phyloP scores from a whole-genome alignment of 2,329 filamentous ascomycete genomes.

The Aspergillus ochraceus region DNA sequence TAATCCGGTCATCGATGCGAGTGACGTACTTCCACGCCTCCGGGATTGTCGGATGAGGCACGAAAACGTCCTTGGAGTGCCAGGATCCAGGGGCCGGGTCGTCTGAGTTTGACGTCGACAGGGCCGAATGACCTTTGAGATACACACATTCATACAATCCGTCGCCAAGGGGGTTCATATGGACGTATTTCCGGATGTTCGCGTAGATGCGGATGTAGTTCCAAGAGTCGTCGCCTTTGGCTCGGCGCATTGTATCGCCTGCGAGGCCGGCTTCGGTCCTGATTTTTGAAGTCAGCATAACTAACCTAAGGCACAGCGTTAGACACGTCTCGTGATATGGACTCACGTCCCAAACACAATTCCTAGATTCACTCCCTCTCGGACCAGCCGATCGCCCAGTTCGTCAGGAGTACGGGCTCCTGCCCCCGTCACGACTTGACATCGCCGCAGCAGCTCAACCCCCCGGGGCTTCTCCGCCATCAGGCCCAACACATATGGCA shows the following conservation, averaged over 20 bases:
- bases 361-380: not conserved
- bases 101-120: not conserved
- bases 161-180: not conserved
- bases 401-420: not conserved
- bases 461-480: not conserved
- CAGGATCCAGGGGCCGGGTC: not conserved
- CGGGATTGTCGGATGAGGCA: not conserved
- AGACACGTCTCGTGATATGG: not conserved
- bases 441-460: not conserved
- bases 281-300: not conserved
- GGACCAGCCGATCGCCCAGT: not conserved
- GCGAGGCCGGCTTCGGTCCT: not conserved
- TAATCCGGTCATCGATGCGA: conserved; percentile 22
- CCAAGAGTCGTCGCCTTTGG: not conserved
- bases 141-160: not conserved
- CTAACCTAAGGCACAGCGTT: not conserved
- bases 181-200: not conserved
- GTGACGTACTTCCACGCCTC: conserved; percentile 21
- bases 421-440: not conserved
- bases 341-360: not conserved
- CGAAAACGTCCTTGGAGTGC: conserved; percentile 2
- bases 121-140: not conserved
- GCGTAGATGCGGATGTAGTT: not conserved
- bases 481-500: not conserved
- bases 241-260: not conserved